Evolutionary conservation across 495 filamentous ascomycete species (phyloP).

Genomic region (Opeltia flavorubescens): DNA sequence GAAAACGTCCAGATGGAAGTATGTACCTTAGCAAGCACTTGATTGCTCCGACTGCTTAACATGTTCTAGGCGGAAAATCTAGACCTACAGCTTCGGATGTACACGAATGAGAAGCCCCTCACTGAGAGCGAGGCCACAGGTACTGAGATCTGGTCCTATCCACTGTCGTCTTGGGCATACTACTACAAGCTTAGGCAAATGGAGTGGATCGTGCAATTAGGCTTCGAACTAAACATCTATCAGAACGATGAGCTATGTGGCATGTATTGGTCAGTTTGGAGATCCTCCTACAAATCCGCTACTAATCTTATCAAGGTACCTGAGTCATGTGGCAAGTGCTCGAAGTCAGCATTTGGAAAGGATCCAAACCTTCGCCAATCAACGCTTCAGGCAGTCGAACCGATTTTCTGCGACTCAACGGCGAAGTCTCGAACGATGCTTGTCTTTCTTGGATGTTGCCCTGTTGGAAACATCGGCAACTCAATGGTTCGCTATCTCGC

Average conservation of each 20-base stretch:
- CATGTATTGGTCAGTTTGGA: slow-evolving; percentile 67
- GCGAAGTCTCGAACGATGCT: slow-evolving; percentile 33
- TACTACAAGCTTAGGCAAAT: slow-evolving; percentile 77
- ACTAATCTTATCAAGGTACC: slow-evolving; percentile 16
- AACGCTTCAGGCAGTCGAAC: slow-evolving; percentile 19
- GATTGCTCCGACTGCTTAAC: neutral
- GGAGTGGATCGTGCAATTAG: slow-evolving; percentile 78
- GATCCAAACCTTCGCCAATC: slow-evolving; percentile 46
- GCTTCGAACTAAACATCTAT: slow-evolving; percentile 91
- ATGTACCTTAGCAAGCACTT: slow-evolving; percentile 4
- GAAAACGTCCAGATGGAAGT: slow-evolving; percentile 73
- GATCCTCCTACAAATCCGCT: neutral
- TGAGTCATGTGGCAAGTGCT: slow-evolving; percentile 40
- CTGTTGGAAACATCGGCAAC: slow-evolving; percentile 55
- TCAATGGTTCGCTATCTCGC: slow-evolving; percentile 54
- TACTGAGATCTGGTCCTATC: slow-evolving; percentile 42
- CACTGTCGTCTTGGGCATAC: slow-evolving; percentile 78
- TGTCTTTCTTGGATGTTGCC: slow-evolving; percentile 43
- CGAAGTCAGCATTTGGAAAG: slow-evolving; percentile 41
- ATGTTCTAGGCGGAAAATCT: slow-evolving; percentile 49
- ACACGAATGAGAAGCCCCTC: slow-evolving; percentile 47
- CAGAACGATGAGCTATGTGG: slow-evolving; percentile 69
- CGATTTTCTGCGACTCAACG: slow-evolving; percentile 21
- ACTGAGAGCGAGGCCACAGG: slow-evolving; percentile 26
- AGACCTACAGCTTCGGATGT: slow-evolving; percentile 53